These are phyloP conservation scores for Nothophoma quercina DNA, from an alignment of 2,329 filamentous ascomycete genomes.

Conservation along the genomic window DNA sequence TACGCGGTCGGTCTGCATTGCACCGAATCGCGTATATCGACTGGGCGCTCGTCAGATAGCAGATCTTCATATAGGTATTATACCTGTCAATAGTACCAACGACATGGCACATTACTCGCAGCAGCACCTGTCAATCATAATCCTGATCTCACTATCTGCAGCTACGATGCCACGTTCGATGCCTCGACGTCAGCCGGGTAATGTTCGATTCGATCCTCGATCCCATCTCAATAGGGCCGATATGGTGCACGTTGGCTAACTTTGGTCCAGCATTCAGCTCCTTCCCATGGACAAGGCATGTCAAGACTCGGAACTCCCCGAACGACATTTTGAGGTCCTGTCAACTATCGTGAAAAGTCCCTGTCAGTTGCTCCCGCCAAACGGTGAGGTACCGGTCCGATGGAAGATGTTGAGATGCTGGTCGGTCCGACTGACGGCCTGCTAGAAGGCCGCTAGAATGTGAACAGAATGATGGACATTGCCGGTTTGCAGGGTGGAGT, in stretches of 20 bases:
- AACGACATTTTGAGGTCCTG: not conserved
- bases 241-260: not conserved
- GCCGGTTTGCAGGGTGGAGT: not conserved
- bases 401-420: slow-evolving; percentile 10
- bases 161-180: not conserved
- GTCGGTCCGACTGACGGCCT: slow-evolving; percentile 13
- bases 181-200: slow-evolving; percentile 1
- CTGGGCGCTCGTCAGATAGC: slow-evolving; percentile 5
- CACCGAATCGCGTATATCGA: not conserved
- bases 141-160: not conserved
- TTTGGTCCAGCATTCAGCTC: slow-evolving; percentile 1
- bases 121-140: not conserved
- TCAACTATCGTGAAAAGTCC: not conserved
- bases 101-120: slow-evolving; percentile 9
- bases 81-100: not conserved
- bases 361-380: slow-evolving; percentile 14
- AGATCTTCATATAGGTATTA: not conserved
- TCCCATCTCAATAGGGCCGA: slow-evolving; percentile 9
- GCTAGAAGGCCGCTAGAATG: slow-evolving; percentile 19
- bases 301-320: not conserved
- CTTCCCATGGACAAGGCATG: slow-evolving; percentile 2
- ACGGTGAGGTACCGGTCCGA: slow-evolving; percentile 2
- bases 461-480: slow-evolving; percentile 1
- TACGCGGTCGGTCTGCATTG: not conserved
- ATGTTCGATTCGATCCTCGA: slow-evolving; percentile 9